Evolutionary conservation across 2,329 filamentous ascomycete species (phyloP).

Genomic region (Seiridium cupressi): DNA sequence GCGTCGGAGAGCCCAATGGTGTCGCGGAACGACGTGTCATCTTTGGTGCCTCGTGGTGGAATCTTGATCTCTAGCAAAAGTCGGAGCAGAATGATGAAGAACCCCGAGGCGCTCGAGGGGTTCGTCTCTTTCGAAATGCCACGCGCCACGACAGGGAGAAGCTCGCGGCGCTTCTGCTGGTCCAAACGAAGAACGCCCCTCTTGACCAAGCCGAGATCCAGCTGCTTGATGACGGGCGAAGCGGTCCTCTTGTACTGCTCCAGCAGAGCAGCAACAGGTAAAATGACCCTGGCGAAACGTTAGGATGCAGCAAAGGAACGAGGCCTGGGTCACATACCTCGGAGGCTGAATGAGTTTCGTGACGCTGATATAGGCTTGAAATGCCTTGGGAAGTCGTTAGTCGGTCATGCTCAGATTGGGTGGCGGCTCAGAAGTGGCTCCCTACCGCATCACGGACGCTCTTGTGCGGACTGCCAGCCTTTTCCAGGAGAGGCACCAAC

Average conservation of each 20-base stretch:
- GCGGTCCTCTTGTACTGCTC: conserved; percentile 84
- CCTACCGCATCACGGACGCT: conserved; percentile 61
- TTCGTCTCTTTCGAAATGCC: conserved; percentile 62
- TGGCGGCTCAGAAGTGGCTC: not conserved
- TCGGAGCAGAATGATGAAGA: conserved; percentile 82
- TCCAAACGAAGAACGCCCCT: conserved; percentile 63
- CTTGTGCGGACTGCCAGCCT: conserved; percentile 77
- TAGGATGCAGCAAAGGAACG: not conserved
- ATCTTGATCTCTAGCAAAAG: conserved; percentile 70
- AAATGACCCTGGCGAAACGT: conserved; percentile 54
- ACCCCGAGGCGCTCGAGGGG: conserved; percentile 49
- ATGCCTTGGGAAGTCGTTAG: conserved; percentile 36
- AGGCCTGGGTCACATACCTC: conserved; percentile 33
- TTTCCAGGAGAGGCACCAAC: conserved; percentile 78
- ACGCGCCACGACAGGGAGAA: conserved; percentile 69
- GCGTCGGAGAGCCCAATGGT: conserved; percentile 63
- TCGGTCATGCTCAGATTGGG: not conserved
- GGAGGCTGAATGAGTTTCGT: conserved; percentile 53
- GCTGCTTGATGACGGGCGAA: conserved; percentile 75
- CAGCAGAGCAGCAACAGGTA: conserved; percentile 81
- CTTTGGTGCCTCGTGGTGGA: conserved; percentile 73
- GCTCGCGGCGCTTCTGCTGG: conserved; percentile 61
- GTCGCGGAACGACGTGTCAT: conserved; percentile 68
- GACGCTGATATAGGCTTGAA: conserved; percentile 49
- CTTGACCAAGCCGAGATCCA: conserved; percentile 86